These are phyloP conservation scores for Sechiopsis laciniata DNA, from an alignment of 306 rosid genomes.

Conservation along the genomic window DNA sequence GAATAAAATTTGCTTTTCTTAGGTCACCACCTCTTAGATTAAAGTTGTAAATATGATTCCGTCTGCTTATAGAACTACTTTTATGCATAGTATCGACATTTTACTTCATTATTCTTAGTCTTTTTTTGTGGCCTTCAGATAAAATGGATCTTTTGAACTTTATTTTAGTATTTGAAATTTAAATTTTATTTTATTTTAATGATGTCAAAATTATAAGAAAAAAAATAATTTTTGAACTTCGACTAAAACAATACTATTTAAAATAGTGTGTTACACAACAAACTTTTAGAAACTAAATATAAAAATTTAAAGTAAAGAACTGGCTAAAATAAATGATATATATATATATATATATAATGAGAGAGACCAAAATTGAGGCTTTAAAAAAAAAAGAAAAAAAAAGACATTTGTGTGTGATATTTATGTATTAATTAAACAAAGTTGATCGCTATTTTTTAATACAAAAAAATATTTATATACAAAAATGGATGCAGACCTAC, in stretches of 20 bases:
- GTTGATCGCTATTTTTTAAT: too few species aligned
- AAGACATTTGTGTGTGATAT: neutral
- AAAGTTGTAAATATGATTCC: constrained; percentile 9
- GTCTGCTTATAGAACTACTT: neutral
- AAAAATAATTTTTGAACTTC: neutral
- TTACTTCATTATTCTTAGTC: neutral
- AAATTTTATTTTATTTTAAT: neutral
- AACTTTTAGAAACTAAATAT: too few species aligned
- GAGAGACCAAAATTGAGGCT: neutral
- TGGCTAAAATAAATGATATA: too few species aligned
- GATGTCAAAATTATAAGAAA: neutral
- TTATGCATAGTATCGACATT: neutral
- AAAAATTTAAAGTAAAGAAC: too few species aligned
- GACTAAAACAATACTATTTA: neutral
- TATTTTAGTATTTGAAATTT: too few species aligned
- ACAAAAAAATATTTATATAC: too few species aligned
- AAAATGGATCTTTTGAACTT: too few species aligned
- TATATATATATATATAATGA: too few species aligned
- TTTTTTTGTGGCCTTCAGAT: neutral
- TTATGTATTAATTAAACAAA: neutral
- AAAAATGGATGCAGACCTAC: too few species aligned
- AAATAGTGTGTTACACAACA: neutral
- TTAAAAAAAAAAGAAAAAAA: too few species aligned
- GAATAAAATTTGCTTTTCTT: neutral
- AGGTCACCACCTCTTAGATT: neutral